These are phyloP conservation scores for Tylopilus rubrobrunneus DNA, from an alignment of 768 basidiomycete genomes.

Conservation along the genomic window DNA sequence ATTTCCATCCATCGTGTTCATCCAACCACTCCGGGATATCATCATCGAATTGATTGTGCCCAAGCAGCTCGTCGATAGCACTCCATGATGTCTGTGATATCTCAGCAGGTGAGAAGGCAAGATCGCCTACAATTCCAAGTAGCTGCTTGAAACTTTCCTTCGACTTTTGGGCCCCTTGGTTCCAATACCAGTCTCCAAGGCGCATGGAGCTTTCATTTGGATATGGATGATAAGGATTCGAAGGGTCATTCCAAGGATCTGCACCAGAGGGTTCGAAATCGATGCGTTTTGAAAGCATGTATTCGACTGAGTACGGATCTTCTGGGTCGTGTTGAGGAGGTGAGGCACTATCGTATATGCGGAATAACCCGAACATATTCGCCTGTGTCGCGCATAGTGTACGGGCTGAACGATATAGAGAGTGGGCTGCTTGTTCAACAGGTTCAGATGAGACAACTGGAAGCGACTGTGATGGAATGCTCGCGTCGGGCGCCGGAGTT, in stretches of 20 bases:
- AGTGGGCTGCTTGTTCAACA: too few relatives aligned
- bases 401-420: too few relatives aligned
- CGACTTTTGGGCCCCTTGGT: not conserved
- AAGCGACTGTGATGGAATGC: too few relatives aligned
- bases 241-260: not conserved
- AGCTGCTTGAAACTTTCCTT: not conserved
- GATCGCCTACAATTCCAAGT: not conserved
- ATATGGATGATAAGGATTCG: not conserved
- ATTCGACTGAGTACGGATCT: not conserved
- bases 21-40: not conserved
- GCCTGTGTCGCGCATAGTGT: too few relatives aligned
- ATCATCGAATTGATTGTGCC: not conserved
- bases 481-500: too few relatives aligned
- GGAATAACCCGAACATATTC: not conserved
- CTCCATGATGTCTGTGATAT: not conserved
- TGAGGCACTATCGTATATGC: not conserved
- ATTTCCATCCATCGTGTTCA: not conserved
- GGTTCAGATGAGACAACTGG: too few relatives aligned
- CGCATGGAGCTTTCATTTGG: not conserved
- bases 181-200: not conserved
- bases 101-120: not conserved
- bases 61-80: not conserved
- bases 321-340: not conserved
- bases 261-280: too few relatives aligned
- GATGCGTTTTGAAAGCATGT: not conserved